Evolutionary conservation across 2,329 filamentous ascomycete genomes (phyloP).

Genomic region (Septoria linicola): DNA sequence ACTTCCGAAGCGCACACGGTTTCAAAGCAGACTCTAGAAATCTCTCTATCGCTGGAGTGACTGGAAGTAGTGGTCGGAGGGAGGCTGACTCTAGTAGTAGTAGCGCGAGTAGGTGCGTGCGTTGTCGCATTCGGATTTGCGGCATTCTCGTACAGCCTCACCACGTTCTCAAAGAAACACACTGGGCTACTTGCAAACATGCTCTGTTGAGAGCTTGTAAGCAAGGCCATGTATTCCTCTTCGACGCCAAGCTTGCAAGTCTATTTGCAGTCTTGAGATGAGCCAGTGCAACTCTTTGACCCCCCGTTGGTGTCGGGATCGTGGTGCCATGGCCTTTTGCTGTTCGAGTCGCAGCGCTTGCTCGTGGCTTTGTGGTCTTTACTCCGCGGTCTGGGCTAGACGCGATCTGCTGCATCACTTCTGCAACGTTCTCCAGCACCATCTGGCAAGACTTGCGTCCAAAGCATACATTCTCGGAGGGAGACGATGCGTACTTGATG

Average conservation of each 20-base stretch:
- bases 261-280: background rate
- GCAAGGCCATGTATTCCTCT: conserved; percentile 3
- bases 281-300: background rate
- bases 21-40: no score
- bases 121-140: no score
- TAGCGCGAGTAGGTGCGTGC: no score
- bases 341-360: background rate
- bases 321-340: no score
- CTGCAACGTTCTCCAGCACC: conserved; percentile 6
- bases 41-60: no score
- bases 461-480: conserved; percentile 1
- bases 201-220: conserved; percentile 1
- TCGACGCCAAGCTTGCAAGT: background rate
- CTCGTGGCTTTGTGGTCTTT: background rate
- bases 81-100: no score
- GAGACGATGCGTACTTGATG: conserved; percentile 6
- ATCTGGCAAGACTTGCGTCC: background rate
- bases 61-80: no score
- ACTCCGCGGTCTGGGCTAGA: no score
- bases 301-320: background rate
- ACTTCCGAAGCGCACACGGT: no score
- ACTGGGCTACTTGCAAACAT: conserved; percentile 1
- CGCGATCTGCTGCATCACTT: conserved; percentile 3
- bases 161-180: conserved; percentile 7
- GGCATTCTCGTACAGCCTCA: conserved; percentile 5